Base-by-base conservation (phyloP, 148 eudicot genomes). In the Camellia granthamiana region DNA sequence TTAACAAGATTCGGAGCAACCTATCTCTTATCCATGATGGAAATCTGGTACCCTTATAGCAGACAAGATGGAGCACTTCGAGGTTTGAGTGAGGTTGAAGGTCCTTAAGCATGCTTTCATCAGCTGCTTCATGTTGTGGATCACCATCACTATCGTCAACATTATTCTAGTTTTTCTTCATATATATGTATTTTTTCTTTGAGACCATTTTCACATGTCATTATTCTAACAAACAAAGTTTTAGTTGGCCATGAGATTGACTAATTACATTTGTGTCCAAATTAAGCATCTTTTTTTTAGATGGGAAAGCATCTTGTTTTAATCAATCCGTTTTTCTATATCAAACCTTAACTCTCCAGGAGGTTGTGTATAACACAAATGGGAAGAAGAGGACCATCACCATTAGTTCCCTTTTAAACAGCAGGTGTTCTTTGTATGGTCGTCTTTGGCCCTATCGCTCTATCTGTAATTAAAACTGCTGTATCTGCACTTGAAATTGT, bases 341-440 rank as follows among this genome's bases (percentile, higher is more conserved):
- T 65, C 13, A 21, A 10, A 21, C 15, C 69, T 21, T 21, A 8
- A 21, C 3, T 14, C 14, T 2, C 41, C 1, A 21, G 42, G 7
- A 2, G 11, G 14, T n/a, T 21, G 16, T 19, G 5, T 46, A 18
- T 42, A 52, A 30, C 21, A 15, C 13, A 2, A 55, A 12, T 8
- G 59, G 59, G 14, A 55, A 18, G 19, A 55, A 78, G 74, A 78
- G 88, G 88, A 65, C 88, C 88, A 75, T 86, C 88, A 61, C 88
- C 88, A 58, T 7, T 81, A 47, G 75, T 86, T 61, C 86, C 88
- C 18, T 66, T 65, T 75, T 43, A 83, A 42, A 78, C 81, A 73
- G 81, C 84, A n/a, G 82, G 80, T 3, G 42, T 78, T 23, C 69
- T 83, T 10, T 15, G 84, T 46, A 41, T 69, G 18, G 55, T 79